phyloP scores from a whole-genome alignment of 768 basidiomycete genomes.

The Auricularia cornea region DNA sequence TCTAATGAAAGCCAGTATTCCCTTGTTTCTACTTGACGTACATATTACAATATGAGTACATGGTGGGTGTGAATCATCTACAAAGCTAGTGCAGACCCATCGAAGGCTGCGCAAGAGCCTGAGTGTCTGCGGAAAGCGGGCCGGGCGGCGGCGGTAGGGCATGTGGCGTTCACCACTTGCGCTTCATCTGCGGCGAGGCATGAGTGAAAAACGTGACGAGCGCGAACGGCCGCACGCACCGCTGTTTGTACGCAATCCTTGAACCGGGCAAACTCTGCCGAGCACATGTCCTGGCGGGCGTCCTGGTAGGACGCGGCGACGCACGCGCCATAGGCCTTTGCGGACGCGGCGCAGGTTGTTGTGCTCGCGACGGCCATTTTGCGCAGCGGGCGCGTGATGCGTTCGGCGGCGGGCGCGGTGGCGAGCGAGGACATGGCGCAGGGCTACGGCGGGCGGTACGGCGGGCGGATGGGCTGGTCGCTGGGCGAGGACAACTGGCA shows the following conservation, averaged over 20 bases:
- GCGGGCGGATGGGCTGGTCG: not conserved
- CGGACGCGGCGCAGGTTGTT: slow-evolving; percentile 62
- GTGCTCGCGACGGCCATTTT: slow-evolving; percentile 66
- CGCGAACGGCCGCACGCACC: slow-evolving; percentile 40
- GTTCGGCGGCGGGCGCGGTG: not conserved
- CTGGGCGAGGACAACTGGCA: not conserved
- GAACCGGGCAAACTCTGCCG: slow-evolving; percentile 76
- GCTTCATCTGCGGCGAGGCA: slow-evolving; percentile 37
- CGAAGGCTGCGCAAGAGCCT: too few relatives aligned
- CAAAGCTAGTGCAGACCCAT: too few relatives aligned
- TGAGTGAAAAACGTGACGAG: slow-evolving; percentile 2
- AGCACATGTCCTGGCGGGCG: slow-evolving; percentile 75
- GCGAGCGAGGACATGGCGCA: not conserved
- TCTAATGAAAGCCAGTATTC: too few relatives aligned
- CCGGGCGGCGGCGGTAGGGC: too few relatives aligned
- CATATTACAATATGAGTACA: too few relatives aligned
- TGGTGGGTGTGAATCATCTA: too few relatives aligned
- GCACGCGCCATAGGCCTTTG: slow-evolving; percentile 80
- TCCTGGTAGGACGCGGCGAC: slow-evolving; percentile 77
- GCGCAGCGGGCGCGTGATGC: slow-evolving; percentile 39
- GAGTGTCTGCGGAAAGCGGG: too few relatives aligned
- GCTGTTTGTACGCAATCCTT: slow-evolving; percentile 70
- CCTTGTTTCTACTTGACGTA: too few relatives aligned
- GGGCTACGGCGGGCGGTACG: not conserved
- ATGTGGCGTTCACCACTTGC: slow-evolving; percentile 38